These are phyloP conservation scores for Andrographis paniculata DNA, from an alignment of 305 asterid genomes.

Conservation along the genomic window DNA sequence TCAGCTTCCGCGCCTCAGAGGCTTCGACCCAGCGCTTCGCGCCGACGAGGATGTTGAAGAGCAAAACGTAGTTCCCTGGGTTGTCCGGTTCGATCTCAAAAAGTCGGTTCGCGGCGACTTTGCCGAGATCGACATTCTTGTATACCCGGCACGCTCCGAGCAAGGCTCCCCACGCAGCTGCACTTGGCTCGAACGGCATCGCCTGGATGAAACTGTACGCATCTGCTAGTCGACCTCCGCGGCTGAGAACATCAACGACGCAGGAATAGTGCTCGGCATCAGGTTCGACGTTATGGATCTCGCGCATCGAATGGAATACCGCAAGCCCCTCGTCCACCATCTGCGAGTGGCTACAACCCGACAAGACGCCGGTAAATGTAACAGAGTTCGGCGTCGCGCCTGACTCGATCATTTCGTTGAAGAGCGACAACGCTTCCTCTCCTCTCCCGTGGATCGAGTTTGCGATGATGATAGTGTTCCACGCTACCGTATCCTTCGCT, in stretches of 20 bases:
- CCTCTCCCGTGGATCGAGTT: constrained; percentile 71
- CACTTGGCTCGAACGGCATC: constrained; percentile 54
- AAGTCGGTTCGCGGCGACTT: constrained; percentile 42
- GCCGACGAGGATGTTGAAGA: constrained; percentile 52
- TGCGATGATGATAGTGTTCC: constrained; percentile 61
- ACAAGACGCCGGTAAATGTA: constrained; percentile 54
- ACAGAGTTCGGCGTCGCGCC: constrained; percentile 51
- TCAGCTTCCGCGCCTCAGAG: constrained; percentile 44
- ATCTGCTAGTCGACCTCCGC: constrained; percentile 53
- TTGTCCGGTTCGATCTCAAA: constrained; percentile 58
- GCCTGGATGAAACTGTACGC: constrained; percentile 49
- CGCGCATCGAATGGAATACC: constrained; percentile 45
- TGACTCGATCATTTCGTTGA: constrained; percentile 35
- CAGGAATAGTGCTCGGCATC: constrained; percentile 60
- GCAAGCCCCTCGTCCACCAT: constrained; percentile 46
- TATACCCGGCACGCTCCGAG: constrained; percentile 56
- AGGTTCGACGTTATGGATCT: constrained; percentile 44
- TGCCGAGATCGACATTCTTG: constrained; percentile 48
- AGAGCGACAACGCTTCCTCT: constrained; percentile 40
- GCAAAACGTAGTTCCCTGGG: constrained; percentile 52
- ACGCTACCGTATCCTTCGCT: constrained; percentile 46
- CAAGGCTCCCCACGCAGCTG: constrained; percentile 68
- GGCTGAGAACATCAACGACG: constrained; percentile 61
- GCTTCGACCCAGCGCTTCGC: constrained; percentile 61
- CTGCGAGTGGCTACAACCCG: constrained; percentile 69